Evolutionary conservation across 352 stramenopile genomes (phyloP), one percentile per base, ranked within the genome.

Genomic region (Phytophthora pluvialis): DNA sequence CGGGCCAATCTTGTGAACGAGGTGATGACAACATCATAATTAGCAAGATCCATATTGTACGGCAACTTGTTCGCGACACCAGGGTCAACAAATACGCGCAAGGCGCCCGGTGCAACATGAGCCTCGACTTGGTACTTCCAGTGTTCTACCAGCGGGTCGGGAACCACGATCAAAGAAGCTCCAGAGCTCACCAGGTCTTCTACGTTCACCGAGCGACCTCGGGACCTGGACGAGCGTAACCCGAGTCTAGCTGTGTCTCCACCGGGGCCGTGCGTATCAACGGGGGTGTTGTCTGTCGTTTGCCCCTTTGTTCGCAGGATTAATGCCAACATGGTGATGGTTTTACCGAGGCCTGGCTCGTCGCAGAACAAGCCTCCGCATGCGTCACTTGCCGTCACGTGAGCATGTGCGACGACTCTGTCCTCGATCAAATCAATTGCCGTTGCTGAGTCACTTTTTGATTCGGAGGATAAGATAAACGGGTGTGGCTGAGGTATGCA

Each of bases 341-440:
- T 96, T 67, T 96, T 96, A 15, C 88, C 88, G 1, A 96, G 73
- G 0, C 88, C 88, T 21, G 88, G 88, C 26, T 96, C 88, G 45
- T 96, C 86, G 46, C 82, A 94, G 36, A 96, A 91, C 44, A 96
- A 78, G 15, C 88, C 88, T 0, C 88, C 86, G 15, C 81, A 83
- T 3, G 74, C 72, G 43, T 96, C 86, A 39, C 69, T 66, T 45
- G 57, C 70, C 6, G 40, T 60, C 29, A 68, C 63, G 3, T 67
- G 49, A 1, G 70, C 43, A 4, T 60, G 36, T 1, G 61, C 47
- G n/a, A 77, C 59, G 12, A 93, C 56, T 58, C 64, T 69, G 4
- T 60, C 49, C 11, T 90, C 80, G n/a, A 92, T 76, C 33, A 92
- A 56, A 61, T 92, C 83, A 49, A 92, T 76, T 5, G 66, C 60